Base-by-base conservation (phyloP, 768 basidiomycete species). In the Lentinula lateritia region DNA sequence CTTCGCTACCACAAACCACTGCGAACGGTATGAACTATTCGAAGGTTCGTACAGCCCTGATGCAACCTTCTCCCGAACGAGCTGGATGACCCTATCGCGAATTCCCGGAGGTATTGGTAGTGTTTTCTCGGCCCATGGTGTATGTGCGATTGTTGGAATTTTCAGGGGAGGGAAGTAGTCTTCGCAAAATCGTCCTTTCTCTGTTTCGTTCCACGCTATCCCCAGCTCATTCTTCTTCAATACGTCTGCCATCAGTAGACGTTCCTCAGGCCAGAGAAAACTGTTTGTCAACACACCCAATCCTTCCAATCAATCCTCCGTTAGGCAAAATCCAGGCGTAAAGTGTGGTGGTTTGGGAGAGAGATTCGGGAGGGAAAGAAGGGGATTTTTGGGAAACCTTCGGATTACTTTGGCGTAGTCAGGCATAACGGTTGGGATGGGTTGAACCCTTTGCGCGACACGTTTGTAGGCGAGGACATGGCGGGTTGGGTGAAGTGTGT, bases 41-140 rank as follows among this genome's bases (percentile, higher is more conserved):
- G 72, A 76, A 0, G 69, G 73, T 64, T 82, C 73, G 56, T 79
- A 80, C 0, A 78, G 72, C 0, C 80, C 76, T 0, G 76, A 66
- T 0, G 62, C 68, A 9, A 79, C 70, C 61, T 80, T 80, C 1
- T 64, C 60, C 16, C 71, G 67, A 8, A 80, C 68, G 0, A 78
- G 55, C 4, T 66, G 39, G n/a, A 64, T 64, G 15, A 80, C 71
- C 55, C 75, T 61, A 9, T 75, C 59, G 62, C 61, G 71, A 28
- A 72, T 74, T 4, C 72, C 68, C 2, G 64, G 61, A 6, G 58
- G 61, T 0, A 62, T 65, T 2, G 64, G 62, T 48, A 63, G 46
- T 16, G 48, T 56, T 6, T 23, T 16, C 16, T 59, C 8, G n/a
- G 32, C 50, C 71, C 71, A 72, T 0, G 70, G 71, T 0, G 34